Percentiles rank a stretch among this genome's conserved stretches.
phyloP scores from a whole-genome alignment of 495 filamentous ascomycete species.

The Corynascus novoguineensis region DNA sequence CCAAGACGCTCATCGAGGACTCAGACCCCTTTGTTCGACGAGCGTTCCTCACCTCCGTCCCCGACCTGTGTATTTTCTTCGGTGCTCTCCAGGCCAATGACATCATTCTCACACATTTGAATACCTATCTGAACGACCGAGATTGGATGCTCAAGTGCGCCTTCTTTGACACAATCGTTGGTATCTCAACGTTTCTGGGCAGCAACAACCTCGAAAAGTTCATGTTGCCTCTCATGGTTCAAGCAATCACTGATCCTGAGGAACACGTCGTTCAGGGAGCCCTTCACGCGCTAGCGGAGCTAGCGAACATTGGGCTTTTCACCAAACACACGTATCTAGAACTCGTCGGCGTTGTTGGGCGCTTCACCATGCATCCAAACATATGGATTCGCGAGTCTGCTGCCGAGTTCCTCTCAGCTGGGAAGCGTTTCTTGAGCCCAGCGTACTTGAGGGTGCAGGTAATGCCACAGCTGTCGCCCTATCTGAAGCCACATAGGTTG shows the following conservation, averaged over 20 bases:
- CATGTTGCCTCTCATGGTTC: constrained; percentile 92
- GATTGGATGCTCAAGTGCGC: constrained; percentile 97
- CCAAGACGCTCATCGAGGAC: constrained; percentile 85
- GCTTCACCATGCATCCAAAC: constrained; percentile 90
- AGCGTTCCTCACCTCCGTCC: constrained; percentile 90
- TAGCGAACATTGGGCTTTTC: constrained; percentile 83
- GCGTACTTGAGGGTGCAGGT: constrained; percentile 82
- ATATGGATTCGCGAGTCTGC: constrained; percentile 91
- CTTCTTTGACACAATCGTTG: constrained; percentile 92
- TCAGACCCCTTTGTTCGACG: constrained; percentile 79
- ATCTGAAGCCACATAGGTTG: constrained; percentile 63
- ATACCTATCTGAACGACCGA: constrained; percentile 93
- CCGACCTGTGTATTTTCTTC: constrained; percentile 91
- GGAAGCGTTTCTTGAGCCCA: constrained; percentile 67
- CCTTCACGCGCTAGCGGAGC: constrained; percentile 77
- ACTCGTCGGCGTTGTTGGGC: constrained; percentile 68
- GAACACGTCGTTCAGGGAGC: constrained; percentile 93
- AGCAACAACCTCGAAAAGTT: constrained; percentile 87
- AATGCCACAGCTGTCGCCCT: constrained; percentile 70
- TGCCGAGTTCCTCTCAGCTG: constrained; percentile 70
- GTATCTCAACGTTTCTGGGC: constrained; percentile 86
- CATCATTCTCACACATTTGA: constrained; percentile 88
- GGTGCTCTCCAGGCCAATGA: constrained; percentile 85
- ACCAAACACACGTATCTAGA: constrained; percentile 83
- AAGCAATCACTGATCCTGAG: constrained; percentile 92